phyloP scores from a whole-genome alignment of 148 eudicot species.

The Rhododendron kiyosumense region DNA sequence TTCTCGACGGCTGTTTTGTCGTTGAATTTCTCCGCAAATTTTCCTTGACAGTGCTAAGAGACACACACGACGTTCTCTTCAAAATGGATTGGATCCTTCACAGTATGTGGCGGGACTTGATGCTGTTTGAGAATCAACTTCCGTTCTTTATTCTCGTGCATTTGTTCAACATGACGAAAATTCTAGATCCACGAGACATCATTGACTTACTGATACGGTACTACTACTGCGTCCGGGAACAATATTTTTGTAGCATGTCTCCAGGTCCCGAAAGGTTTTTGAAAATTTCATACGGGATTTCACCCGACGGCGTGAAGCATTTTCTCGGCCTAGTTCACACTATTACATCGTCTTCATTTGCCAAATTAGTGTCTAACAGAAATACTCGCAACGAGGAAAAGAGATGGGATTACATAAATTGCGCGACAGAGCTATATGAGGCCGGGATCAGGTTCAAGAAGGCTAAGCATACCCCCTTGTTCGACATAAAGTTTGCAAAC shows the following conservation, averaged over 20 bases:
- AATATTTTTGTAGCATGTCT: not conserved
- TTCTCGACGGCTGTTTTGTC: conserved; percentile 24
- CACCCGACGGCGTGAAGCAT: not conserved
- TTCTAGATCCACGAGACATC: not conserved
- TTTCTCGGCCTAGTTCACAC: not conserved
- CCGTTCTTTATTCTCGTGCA: conserved; percentile 9
- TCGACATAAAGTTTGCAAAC: not conserved
- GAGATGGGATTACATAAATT: not conserved
- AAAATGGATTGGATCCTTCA: not conserved
- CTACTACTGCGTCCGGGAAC: not conserved
- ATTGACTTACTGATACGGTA: not conserved
- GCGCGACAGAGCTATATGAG: not conserved
- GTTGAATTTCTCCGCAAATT: conserved; percentile 17
- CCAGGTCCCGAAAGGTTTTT: no score
- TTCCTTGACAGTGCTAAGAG: not conserved
- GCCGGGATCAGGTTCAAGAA: conserved; percentile 11
- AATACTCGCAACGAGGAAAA: not conserved
- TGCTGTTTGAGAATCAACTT: conserved; percentile 26
- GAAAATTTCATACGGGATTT: not conserved
- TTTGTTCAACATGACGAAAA: conserved; percentile 1
- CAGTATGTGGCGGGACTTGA: conserved; percentile 10
- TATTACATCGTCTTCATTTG: not conserved
- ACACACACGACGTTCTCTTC: conserved; percentile 16
- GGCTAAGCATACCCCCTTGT: not conserved
- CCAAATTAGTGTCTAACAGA: not conserved